Evolutionary conservation across 2,329 filamentous ascomycete species (phyloP), one percentile per base, ranked within the genome.

Genomic region (Juglanconis juglandina): DNA sequence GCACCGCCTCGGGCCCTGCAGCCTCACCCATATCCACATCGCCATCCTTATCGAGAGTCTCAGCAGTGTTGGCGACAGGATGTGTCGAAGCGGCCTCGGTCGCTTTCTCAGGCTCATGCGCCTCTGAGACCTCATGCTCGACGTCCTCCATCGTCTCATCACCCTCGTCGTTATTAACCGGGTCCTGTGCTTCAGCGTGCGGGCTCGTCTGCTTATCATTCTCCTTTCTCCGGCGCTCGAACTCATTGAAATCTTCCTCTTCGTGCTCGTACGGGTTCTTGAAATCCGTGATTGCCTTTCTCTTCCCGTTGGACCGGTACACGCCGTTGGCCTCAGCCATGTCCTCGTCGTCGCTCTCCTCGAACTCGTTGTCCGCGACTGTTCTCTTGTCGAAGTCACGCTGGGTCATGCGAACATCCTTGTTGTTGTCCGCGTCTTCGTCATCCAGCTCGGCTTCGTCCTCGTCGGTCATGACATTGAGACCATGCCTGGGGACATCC

Each of bases 261-360:
- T 79, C 78, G 4, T 73, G 76, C 55, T 82, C 70, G 50, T 77
- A 68, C 1, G 74, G 75, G 49, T 83, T 81, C 17, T 75, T 74
- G 67, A 77, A 83, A 65, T 85, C 82, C 54, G 74, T 76, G 66
- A 85, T 85, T 1, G 77, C 77, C 17, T 80, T 80, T 65, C 79
- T 78, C 58, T 75, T 77, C 34, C 76, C 79, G 35, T 77, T 81
- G 37, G 75, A 74, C 51, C 68, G 69, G 55, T 84, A 87, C 46
- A 92, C 82, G 14, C 92, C 94, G 66, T 95, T 91, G 42, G 83
- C 82, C 47, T 80, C 79, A 47, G 84, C 84, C 74, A 92, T 85
- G 10, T 96, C 92, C 68, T 98, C 94, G 62, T 96, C 92, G 63
- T 96, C 92, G 65, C 91, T 96, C 48, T 95, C 90, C 61, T 92